Conservation (phyloP, 768 basidiomycete genomes). For the Mycena venus region DNA sequence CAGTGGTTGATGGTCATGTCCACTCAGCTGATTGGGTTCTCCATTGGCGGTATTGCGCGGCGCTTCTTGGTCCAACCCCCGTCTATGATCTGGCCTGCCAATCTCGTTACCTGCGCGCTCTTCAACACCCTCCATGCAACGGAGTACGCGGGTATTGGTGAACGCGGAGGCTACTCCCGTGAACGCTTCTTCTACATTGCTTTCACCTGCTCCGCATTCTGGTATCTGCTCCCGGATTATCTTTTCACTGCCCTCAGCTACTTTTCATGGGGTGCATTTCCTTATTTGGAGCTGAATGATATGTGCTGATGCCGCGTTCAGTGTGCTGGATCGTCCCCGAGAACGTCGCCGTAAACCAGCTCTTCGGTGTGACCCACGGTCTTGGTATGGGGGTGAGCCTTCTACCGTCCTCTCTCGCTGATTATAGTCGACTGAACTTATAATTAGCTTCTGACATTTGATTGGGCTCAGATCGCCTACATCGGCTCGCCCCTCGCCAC, state of each 20-base stretch:
- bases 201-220: constrained; percentile 67
- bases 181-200: constrained; percentile 82
- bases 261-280: constrained; percentile 51
- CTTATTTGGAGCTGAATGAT: no score
- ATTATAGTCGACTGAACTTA: no score
- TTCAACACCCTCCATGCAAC: constrained; percentile 89
- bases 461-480: constrained; percentile 29
- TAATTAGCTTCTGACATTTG: constrained; percentile 59
- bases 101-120: constrained; percentile 77
- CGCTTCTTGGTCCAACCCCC: constrained; percentile 84
- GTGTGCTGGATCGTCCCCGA: constrained; percentile 41
- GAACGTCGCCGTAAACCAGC: constrained; percentile 53
- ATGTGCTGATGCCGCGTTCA: no score
- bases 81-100: constrained; percentile 85
- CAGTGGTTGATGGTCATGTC: constrained; percentile 83
- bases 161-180: constrained; percentile 75
- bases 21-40: constrained; percentile 85
- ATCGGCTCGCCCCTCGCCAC: constrained; percentile 54
- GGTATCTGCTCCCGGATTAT: constrained; percentile 57
- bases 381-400: constrained; percentile 50
- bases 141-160: constrained; percentile 74
- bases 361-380: constrained; percentile 44
- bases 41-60: constrained; percentile 77
- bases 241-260: constrained; percentile 50
- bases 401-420: not conserved